Conservation (phyloP, 129 eudicot genomes). For the sunflower (Helianthus annuus) region HanXRQr2.0-SUNRISE NC_035444.2:23055193-23055692, state of each 20-base stretch:
- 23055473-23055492: neutral
- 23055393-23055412: conserved; percentile 3
- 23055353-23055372: neutral
- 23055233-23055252: conserved; percentile 15
- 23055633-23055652: neutral
- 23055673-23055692: conserved; percentile 15
- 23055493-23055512: no score
- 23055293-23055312: conserved; percentile 2
- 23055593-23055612: neutral
- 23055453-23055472: conserved; percentile 10
- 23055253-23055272: conserved; percentile 15
- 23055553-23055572: conserved; percentile 3
- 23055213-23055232: conserved; percentile 13
- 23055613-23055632: conserved; percentile 1
- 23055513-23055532: neutral
- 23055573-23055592: neutral
- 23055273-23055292: conserved; percentile 3
- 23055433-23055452: neutral
- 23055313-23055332: conserved; percentile 9
- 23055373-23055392: neutral
- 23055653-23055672: conserved; percentile 14
- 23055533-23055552: conserved; percentile 9
- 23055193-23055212: conserved; percentile 1
- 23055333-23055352: conserved; percentile 11
- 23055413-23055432: conserved; percentile 14